Conservation (phyloP, 768 basidiomycete species). For the Agaricus bisporus region DNA sequence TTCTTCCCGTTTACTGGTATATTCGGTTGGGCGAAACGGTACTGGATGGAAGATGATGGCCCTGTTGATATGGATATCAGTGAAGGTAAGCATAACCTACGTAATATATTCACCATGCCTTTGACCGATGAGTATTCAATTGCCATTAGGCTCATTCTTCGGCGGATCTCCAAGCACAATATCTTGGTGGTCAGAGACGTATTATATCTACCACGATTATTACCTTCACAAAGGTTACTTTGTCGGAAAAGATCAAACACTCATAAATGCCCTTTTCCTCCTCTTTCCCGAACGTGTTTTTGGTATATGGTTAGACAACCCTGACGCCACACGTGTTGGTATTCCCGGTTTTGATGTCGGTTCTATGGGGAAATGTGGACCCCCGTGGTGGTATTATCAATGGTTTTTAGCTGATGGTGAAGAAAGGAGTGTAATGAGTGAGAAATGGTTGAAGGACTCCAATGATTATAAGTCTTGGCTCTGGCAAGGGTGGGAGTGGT, state of each 20-base stretch:
- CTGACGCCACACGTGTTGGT: slow-evolving; percentile 16
- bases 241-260: slow-evolving; percentile 52
- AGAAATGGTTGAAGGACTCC: slow-evolving; percentile 9
- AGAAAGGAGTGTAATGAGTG: slow-evolving; percentile 18
- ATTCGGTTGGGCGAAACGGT: slow-evolving; percentile 24
- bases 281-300: slow-evolving; percentile 39
- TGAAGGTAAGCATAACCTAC: slow-evolving; percentile 32
- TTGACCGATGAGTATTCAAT: not conserved
- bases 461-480: slow-evolving; percentile 7
- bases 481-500: not conserved
- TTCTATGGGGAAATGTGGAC: slow-evolving; percentile 34
- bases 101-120: no score
- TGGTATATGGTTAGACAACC: slow-evolving; percentile 32
- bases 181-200: slow-evolving; percentile 38
- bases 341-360: slow-evolving; percentile 17
- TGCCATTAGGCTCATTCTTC: slow-evolving; percentile 48
- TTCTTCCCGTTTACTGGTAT: slow-evolving; percentile 39
- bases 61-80: slow-evolving; percentile 46
- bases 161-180: slow-evolving; percentile 41
- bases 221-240: slow-evolving; percentile 43
- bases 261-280: slow-evolving; percentile 35
- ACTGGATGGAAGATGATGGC: slow-evolving; percentile 41
- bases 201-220: slow-evolving; percentile 45
- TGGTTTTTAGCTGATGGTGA: slow-evolving; percentile 34
- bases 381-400: slow-evolving; percentile 46